A percentile compares a stretch with the other conserved stretches of the same genome.
Evolutionary conservation across 2,329 filamentous ascomycete species (phyloP).

Genomic region (Talaromyces amestolkiae): DNA sequence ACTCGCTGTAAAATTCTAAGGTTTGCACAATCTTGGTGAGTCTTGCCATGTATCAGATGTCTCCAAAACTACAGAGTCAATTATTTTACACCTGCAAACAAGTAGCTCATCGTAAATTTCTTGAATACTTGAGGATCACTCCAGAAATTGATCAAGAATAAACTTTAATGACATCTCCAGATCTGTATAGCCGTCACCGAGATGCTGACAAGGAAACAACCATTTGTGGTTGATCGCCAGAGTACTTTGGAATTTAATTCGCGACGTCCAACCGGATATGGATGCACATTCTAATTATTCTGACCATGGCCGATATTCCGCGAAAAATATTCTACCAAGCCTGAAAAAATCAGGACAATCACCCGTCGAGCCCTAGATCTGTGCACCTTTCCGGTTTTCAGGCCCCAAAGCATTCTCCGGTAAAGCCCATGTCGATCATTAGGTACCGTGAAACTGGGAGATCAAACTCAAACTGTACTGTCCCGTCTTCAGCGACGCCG

Average conservation of each 20-base stretch:
- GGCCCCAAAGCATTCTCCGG: no score
- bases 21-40: neutral
- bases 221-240: neutral
- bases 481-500: neutral
- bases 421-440: neutral
- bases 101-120: neutral
- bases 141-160: neutral
- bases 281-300: neutral
- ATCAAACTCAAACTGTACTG: neutral
- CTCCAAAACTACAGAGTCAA: neutral
- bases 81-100: no score
- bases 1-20: neutral
- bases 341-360: neutral
- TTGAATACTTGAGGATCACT: neutral
- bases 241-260: neutral
- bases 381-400: neutral
- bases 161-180: neutral
- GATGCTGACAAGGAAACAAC: neutral
- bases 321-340: neutral
- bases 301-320: neutral
- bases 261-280: neutral
- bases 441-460: neutral
- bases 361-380: neutral
- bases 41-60: neutral
- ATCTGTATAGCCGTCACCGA: neutral